These are phyloP conservation scores for Lizanozyma gosingica DNA, from an alignment of 1,139 yeast genomes.

Conservation along the genomic window DNA sequence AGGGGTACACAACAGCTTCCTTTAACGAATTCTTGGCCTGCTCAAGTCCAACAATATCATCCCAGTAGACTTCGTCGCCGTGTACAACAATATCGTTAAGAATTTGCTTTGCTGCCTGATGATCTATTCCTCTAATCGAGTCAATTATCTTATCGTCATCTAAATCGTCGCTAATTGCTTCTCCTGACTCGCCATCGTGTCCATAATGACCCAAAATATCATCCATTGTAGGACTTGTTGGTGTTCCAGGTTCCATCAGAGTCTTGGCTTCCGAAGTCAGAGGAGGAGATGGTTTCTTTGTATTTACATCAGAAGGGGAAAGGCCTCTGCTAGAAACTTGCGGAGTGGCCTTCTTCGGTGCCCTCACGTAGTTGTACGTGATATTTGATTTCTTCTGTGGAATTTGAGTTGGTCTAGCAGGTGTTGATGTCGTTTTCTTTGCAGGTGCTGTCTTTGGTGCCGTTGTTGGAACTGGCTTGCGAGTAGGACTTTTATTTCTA, in stretches of 20 bases:
- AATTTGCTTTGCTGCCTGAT: slow-evolving; percentile 48
- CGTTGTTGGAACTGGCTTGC: slow-evolving; percentile 5
- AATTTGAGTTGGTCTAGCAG: slow-evolving; percentile 1
- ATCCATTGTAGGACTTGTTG: slow-evolving; percentile 17
- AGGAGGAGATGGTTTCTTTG: slow-evolving; percentile 5
- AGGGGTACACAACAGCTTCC: slow-evolving; percentile 96
- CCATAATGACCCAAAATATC: slow-evolving; percentile 19
- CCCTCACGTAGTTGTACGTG: slow-evolving; percentile 20
- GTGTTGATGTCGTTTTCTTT: slow-evolving; percentile 2
- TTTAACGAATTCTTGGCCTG: slow-evolving; percentile 82
- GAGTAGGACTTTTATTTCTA: slow-evolving; percentile 2
- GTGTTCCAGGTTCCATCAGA: slow-evolving; percentile 1
- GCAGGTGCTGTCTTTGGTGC: slow-evolving; percentile 5
- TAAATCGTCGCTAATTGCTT: slow-evolving; percentile 36
- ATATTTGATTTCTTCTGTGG: slow-evolving; percentile 13
- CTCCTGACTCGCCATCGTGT: slow-evolving; percentile 2
- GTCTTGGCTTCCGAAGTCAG: slow-evolving; percentile 6
- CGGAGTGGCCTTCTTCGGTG: slow-evolving; percentile 6
- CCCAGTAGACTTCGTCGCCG: slow-evolving; percentile 97
- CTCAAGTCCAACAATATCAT: slow-evolving; percentile 91
- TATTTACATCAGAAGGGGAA: slow-evolving; percentile 3
- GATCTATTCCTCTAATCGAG: slow-evolving; percentile 33
- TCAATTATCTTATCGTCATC: slow-evolving; percentile 51
- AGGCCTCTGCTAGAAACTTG: slow-evolving; percentile 1
- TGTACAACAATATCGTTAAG: slow-evolving; percentile 85